Conservation (phyloP, 768 basidiomycete genomes). For the Podaxis carcinomalis region DNA sequence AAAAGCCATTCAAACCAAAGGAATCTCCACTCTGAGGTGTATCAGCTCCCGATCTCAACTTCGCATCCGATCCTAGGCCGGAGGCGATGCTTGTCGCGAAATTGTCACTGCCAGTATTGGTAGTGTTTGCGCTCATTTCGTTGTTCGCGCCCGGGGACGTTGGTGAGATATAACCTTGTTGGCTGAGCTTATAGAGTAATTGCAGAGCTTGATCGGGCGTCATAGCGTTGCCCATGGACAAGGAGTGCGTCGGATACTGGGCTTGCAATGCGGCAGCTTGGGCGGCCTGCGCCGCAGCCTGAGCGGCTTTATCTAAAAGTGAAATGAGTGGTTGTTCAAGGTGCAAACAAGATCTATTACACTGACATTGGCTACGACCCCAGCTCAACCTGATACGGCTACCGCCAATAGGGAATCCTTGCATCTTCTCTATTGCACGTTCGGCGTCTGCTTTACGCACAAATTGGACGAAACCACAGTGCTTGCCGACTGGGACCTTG, state of each 20-base stretch:
- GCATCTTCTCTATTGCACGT: slow-evolving; percentile 92
- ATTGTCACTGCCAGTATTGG: slow-evolving; percentile 12
- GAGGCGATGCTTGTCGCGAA: slow-evolving; percentile 11
- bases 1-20: slow-evolving; percentile 12
- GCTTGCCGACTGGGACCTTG: slow-evolving; percentile 94
- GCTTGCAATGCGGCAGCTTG: slow-evolving; percentile 68
- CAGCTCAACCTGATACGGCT: slow-evolving; percentile 88
- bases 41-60: slow-evolving; percentile 14
- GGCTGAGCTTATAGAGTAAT: slow-evolving; percentile 52
- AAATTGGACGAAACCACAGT: slow-evolving; percentile 95
- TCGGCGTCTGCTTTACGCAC: slow-evolving; percentile 90
- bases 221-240: slow-evolving; percentile 29
- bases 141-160: neutral
- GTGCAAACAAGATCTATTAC: neutral
- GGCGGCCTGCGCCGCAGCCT: slow-evolving; percentile 81
- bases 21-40: slow-evolving; percentile 15
- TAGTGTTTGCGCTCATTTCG: neutral
- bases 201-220: slow-evolving; percentile 62
- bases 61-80: slow-evolving; percentile 15
- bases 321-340: slow-evolving; percentile 8
- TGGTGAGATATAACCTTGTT: slow-evolving; percentile 29
- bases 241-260: slow-evolving; percentile 24
- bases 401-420: slow-evolving; percentile 92
- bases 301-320: slow-evolving; percentile 77
- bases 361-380: slow-evolving; percentile 89